Percentiles rank a stretch among this genome's conserved stretches.
These are phyloP conservation scores for Candida tunisiensis DNA, from an alignment of 1,139 yeast species.

Conservation along the genomic window DNA sequence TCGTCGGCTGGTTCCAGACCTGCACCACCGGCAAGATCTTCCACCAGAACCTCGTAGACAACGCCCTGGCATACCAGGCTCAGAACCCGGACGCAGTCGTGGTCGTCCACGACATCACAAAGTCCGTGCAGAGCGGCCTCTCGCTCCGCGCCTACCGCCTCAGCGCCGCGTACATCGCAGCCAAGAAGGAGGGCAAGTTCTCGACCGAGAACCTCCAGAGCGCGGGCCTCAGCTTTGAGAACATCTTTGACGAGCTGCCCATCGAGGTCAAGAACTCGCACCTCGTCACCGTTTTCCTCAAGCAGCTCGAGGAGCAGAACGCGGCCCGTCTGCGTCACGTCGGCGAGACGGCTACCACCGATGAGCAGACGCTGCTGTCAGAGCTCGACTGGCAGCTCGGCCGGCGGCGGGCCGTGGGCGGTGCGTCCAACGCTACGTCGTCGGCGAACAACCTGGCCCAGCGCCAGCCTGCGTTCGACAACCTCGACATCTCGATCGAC, in stretches of 20 bases:
- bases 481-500: conserved; percentile 25
- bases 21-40: conserved; percentile 54
- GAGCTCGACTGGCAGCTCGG: no score
- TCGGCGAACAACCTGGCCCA: conserved; percentile 7
- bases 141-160: conserved; percentile 57
- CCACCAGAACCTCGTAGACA: conserved; percentile 48
- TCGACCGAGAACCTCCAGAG: conserved; percentile 46
- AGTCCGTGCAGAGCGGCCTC: conserved; percentile 26
- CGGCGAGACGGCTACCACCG: conserved; percentile 4
- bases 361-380: no score
- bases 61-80: conserved; percentile 47
- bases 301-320: conserved; percentile 14
- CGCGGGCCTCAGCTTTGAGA: conserved; percentile 46
- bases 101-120: conserved; percentile 57
- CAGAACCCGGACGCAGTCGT: conserved; percentile 48
- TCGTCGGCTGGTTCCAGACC: conserved; percentile 74
- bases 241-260: conserved; percentile 60
- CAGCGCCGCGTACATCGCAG: conserved; percentile 41
- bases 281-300: conserved; percentile 27
- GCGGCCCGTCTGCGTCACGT: no score
- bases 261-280: conserved; percentile 46
- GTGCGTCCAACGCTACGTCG: no score
- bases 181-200: conserved; percentile 34
- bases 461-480: conserved; percentile 13
- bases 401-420: no score